A percentile compares a stretch with the other conserved stretches of the same genome.
Conservation (phyloP, 176 grass and related monocot species). For the Triticum timopheevii region DNA sequence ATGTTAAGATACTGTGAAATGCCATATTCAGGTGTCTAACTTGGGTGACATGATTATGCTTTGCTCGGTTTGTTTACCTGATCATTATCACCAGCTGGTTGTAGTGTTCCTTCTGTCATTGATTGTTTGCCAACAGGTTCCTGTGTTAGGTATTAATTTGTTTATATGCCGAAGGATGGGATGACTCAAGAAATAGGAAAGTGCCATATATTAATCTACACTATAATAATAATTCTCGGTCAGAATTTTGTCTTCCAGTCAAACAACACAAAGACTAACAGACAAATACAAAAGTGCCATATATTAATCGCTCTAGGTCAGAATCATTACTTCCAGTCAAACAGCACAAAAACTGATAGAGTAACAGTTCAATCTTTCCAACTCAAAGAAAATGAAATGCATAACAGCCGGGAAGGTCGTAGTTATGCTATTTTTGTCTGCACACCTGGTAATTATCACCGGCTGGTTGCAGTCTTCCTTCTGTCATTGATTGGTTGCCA, state of each 20-base stretch:
- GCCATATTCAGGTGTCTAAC: not conserved
- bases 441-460: conserved; percentile 11
- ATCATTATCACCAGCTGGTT: conserved; percentile 6
- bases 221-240: not conserved
- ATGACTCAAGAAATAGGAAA: not conserved
- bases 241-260: not conserved
- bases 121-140: not conserved
- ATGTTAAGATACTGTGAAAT: not conserved
- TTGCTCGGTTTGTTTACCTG: not conserved
- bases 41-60: not conserved
- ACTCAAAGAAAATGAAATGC: not conserved
- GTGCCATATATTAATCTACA: not conserved
- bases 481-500: not conserved
- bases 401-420: not conserved
- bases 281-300: not conserved
- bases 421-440: not conserved
- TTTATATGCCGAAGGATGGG: not conserved
- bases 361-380: not conserved
- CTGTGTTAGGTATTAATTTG: conserved; percentile 4
- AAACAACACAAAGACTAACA: not conserved
- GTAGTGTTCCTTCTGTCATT: not conserved
- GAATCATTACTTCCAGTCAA: not conserved
- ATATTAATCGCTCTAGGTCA: not conserved
- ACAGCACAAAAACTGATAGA: not conserved
- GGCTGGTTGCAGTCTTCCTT: not conserved